These are phyloP conservation scores for Eucalyptus regnans DNA, from an alignment of 345 rosid species.

Conservation along the genomic window DNA sequence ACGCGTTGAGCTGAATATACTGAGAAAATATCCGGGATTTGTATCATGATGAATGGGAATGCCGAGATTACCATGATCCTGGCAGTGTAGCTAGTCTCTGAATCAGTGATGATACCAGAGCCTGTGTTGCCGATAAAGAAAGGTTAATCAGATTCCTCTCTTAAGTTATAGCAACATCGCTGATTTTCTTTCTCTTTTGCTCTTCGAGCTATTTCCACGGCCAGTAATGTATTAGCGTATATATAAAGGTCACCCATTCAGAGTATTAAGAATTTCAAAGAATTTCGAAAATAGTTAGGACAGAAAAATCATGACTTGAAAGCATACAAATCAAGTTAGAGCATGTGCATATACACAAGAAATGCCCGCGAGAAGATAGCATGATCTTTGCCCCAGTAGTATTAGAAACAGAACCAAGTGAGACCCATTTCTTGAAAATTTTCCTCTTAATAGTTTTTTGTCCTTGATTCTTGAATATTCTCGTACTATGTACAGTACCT, in stretches of 20 bases:
- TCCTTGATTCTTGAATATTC: background rate
- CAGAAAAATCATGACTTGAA: background rate
- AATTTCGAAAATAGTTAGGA: background rate
- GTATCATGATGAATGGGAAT: conserved; percentile 22
- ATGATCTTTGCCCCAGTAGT: background rate
- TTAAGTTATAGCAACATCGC: background rate
- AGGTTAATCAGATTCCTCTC: background rate
- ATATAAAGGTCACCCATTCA: background rate
- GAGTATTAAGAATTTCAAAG: background rate
- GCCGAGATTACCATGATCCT: conserved; percentile 27
- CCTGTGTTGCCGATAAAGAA: background rate
- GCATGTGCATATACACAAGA: background rate
- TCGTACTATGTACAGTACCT: background rate
- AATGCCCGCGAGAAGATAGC: background rate
- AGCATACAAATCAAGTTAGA: background rate
- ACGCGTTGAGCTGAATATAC: background rate
- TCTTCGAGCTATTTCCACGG: background rate
- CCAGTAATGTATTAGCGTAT: background rate
- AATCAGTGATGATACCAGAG: conserved; percentile 21
- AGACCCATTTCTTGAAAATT: background rate
- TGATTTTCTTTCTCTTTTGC: background rate
- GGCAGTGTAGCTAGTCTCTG: conserved; percentile 27
- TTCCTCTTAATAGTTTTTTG: background rate
- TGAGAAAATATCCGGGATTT: conserved; percentile 4
- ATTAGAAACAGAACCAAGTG: background rate